Evolutionary conservation across 495 filamentous ascomycete species (phyloP).

Genomic region (Penicillium salamii): DNA sequence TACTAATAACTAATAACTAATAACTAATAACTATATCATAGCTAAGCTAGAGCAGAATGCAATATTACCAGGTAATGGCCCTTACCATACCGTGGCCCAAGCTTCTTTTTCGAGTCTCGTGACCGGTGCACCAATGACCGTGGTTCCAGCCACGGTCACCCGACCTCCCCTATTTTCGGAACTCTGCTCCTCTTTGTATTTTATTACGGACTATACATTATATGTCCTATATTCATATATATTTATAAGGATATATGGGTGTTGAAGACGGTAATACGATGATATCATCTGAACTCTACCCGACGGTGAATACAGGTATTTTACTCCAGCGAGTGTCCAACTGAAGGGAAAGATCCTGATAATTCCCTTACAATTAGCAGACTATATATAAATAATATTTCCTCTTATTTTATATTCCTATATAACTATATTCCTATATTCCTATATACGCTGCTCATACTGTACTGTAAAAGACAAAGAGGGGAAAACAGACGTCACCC

Average conservation of each 20-base stretch:
- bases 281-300: constrained; percentile 1
- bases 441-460: background rate
- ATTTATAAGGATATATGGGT: too few relatives aligned
- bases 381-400: constrained; percentile 1
- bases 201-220: too few relatives aligned
- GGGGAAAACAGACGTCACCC: background rate
- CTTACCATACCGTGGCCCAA: too few relatives aligned
- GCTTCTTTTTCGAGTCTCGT: constrained; percentile 15
- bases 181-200: background rate
- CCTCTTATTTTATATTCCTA: too few relatives aligned
- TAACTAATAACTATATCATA: too few relatives aligned
- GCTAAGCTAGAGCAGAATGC: background rate
- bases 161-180: constrained; percentile 13
- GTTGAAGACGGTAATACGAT: background rate
- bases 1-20: too few relatives aligned
- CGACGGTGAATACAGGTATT: too few relatives aligned
- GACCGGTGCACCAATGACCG: constrained; percentile 16
- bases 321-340: too few relatives aligned
- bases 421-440: background rate
- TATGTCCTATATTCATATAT: too few relatives aligned
- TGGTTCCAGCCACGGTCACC: constrained; percentile 28
- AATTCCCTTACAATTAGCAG: too few relatives aligned
- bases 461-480: background rate
- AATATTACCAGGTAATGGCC: too few relatives aligned
- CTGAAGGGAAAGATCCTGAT: too few relatives aligned